Evolutionary conservation across 2,329 filamentous ascomycete genomes (phyloP).

Genomic region (Basipetospora chlamydospora): DNA sequence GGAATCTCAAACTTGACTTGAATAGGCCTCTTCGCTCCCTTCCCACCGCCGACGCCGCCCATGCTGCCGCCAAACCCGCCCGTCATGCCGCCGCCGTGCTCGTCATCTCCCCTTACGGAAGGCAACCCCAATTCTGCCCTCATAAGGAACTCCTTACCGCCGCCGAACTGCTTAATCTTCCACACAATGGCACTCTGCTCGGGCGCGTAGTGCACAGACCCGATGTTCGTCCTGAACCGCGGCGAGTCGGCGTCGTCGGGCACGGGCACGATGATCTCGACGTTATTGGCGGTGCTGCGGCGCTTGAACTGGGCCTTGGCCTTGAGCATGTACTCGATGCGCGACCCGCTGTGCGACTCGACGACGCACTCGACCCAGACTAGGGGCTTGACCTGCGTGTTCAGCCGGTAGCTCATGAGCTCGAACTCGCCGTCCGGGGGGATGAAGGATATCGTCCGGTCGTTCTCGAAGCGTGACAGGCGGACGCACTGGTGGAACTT

Average conservation of each 20-base stretch:
- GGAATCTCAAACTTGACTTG: constrained; percentile 99
- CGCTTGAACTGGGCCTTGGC: constrained; percentile 97
- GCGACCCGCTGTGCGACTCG: constrained; percentile 84
- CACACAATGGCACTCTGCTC: constrained; percentile 96
- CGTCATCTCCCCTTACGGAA: constrained; percentile 87
- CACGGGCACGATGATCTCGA: constrained; percentile 93
- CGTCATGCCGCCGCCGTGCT: constrained; percentile 93
- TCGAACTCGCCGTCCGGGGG: constrained; percentile 97
- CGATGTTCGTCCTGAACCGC: constrained; percentile 93
- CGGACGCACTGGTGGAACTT: constrained; percentile 99
- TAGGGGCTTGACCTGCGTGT: constrained; percentile 94
- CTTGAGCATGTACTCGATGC: constrained; percentile 99
- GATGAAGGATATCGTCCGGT: constrained; percentile 97
- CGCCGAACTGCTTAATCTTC: constrained; percentile 99
- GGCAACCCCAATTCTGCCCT: constrained; percentile 88
- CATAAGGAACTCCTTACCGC: constrained; percentile 98
- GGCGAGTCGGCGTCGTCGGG: constrained; percentile 95
- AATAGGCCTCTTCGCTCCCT: constrained; percentile 85
- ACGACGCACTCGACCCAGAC: constrained; percentile 99
- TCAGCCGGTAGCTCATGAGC: constrained; percentile 96
- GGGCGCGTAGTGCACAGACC: constrained; percentile 90
- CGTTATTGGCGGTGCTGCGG: constrained; percentile 93
- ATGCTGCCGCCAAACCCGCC: constrained; percentile 94
- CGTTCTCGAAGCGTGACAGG: constrained; percentile 92
- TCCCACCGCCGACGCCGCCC: constrained; percentile 74